Base-by-base conservation (phyloP, 2,329 filamentous ascomycete genomes). In the Neofusicoccum parvum region DNA sequence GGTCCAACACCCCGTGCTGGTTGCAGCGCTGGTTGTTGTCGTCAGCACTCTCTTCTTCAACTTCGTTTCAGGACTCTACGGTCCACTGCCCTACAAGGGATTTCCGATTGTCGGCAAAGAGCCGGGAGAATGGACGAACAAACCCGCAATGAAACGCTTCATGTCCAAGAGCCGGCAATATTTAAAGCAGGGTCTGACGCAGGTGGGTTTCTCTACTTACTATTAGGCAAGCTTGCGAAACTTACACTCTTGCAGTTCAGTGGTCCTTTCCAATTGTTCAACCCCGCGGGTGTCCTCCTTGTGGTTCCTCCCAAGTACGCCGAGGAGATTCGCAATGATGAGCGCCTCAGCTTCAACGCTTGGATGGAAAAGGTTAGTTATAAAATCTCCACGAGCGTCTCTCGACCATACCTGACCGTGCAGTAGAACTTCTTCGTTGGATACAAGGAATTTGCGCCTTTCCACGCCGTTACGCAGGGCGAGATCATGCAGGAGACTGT, bases 401-500 rank as follows among this genome's bases (percentile, higher is more conserved):
- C 20, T 20, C 3, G 12, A 10, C 7, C 6, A 36, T 37, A 3
- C 7, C 37, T 45, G 10, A 58, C 37, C 6, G 15, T 41, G 7
- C 14, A 6, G 20, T 11, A 58, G 53, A 58, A 20, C 12, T 58
- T 58, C 37, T 58, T 58, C 37, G 37, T 27, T 3, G 53, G 37
- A 2, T 43, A 43, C 37, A 3, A 37, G 2, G 53, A 45, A 12
- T 58, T 58, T 20, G 34, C 53, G 3, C 32, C 53, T n/a, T 58
- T 58, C 53, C 53, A 58, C 20, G 17, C 53, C 20, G 53, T 58
- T 11, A 58, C 53, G 20, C 37, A 58, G 15, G 53, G 53, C 37
- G 53, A 58, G 3, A 58, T 58, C 36, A 43, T 58, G 53, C 53
- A 58, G 37, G 53, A 58, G 53, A 58, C 53, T 1, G 37, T 58